phyloP scores from a whole-genome alignment of 257 asterid species.

The Nicotiana knightiana region DNA sequence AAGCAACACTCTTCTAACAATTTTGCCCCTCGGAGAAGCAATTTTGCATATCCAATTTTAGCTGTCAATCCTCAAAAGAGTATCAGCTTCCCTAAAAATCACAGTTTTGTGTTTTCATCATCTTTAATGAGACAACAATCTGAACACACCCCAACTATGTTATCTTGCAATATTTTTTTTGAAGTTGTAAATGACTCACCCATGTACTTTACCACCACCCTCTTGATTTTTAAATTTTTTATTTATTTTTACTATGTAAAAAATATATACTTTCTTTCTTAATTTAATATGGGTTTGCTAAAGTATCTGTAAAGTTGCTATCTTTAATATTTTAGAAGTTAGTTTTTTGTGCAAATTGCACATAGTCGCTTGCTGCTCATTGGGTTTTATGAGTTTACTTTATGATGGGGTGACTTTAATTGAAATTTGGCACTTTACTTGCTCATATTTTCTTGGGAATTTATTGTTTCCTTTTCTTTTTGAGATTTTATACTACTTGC shows the following conservation, averaged over 20 bases:
- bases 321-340: background rate
- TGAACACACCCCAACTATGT: background rate
- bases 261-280: background rate
- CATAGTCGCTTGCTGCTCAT: background rate
- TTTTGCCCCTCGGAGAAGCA: background rate
- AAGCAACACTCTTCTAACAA: too few species aligned
- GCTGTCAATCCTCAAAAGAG: background rate
- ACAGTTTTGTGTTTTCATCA: background rate
- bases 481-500: background rate
- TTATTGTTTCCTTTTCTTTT: background rate
- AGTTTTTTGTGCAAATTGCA: background rate
- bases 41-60: background rate
- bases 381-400: background rate
- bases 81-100: background rate
- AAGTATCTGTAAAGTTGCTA: background rate
- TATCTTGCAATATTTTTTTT: slow-evolving; percentile 30
- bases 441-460: background rate
- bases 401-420: background rate
- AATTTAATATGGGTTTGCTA: background rate
- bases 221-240: too few species aligned
- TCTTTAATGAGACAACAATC: background rate
- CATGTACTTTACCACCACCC: slow-evolving; percentile 12
- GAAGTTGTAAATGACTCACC: slow-evolving; percentile 24
- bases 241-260: background rate
- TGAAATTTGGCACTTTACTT: background rate